Base-by-base conservation (phyloP, 345 rosid species). In the Hibiscus mutabilis region DNA sequence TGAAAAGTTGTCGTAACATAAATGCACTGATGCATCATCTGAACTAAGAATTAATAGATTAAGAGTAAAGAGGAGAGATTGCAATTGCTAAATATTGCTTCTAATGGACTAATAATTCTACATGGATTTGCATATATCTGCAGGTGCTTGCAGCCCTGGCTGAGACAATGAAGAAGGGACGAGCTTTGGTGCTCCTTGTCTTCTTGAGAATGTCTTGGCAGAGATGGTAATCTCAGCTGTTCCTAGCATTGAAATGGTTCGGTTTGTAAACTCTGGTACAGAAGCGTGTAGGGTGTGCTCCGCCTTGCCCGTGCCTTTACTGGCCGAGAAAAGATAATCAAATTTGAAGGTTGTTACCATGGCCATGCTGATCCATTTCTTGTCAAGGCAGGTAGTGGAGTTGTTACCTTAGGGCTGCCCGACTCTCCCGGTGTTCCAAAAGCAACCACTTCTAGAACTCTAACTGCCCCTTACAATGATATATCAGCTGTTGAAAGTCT, bases 161-260 rank as follows among this genome's bases (percentile, higher is more conserved):
- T 19, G 97, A 92, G 83, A 90, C 97, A 52, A 90, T 92, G 96
- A 88, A 92, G 83, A 92, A 82, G 99, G 99, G 64, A 95, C 99
- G 73, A 92, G 99, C 86, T 94, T 94, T 84, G 98, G 98, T 19
- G 97, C 96, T 74, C 97, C 98, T 61, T 94, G 98, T 80, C 92
- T 94, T 74, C 82, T 87, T 51, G 97, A 94, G 88, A 94, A 91
- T 81, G 83, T 77, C 67, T 75, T 91, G 65, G 96, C 98, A 0
- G 93, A 90, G 83, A 86, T 91, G 93, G 97, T 91, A 44, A 88
- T 90, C 63, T 82, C 94, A 25, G 97, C 98, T 59, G 97, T 91
- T 81, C 97, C 96, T 5, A 76, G 89, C 83, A 88, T 94, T 76
- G 96, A 94, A 76, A 94, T 90, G 98, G 97, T 90, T 61, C 91